Evolutionary conservation across 768 basidiomycete genomes (phyloP), one percentile per base, ranked within the genome.

Genomic region (Boletus bicolor): DNA sequence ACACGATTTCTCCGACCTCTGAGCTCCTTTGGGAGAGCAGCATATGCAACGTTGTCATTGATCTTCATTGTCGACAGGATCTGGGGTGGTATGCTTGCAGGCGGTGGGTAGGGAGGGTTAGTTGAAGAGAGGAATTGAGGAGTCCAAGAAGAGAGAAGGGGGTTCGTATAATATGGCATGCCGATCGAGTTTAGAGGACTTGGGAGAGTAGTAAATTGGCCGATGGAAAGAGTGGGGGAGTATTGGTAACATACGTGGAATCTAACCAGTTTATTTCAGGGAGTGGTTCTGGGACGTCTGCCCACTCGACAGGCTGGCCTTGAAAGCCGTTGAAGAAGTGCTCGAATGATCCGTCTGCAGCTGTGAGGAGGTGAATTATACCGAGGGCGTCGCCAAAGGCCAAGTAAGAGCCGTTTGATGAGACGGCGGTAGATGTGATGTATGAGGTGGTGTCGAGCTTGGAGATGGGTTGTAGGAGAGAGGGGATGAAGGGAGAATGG

Each of bases 331-430:
- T 96, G 71, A 96, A 88, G 3, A 92, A 89, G 32, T 75, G 63
- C 1, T 82, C 73, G 17, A 72, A 75, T 1, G 77, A 79, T 4
- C 79, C 81, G 48, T 86, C 85, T 41, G 87, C 82, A 51, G 90
- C 88, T 47, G 88, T 83, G 64, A 93, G 75, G 17, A 98, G 74
- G 72, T 96, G 93, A 4, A 98, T 80, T 6, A 78, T 75, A 17
- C 95, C 94, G 42, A 91, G 86, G 0, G 87, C 85, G 64, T 97
- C 94, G 1, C 93, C 95, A 61, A 95, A 93, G 1, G 92, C 94
- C 66, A 98, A 78, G 65, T 93, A 97, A n/a, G 89, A 84, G 36
- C 90, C 93, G 5, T 88, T 88, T 2, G 91, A 85, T 2, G 93
- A 93, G 30, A 97, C 75, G 2, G 94, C 86, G 54, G 85, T 78